Evolutionary conservation across 192 early-diverging fungal species (phyloP), one percentile per base, ranked within the genome.

Genomic region (Coemansia sp.): DNA sequence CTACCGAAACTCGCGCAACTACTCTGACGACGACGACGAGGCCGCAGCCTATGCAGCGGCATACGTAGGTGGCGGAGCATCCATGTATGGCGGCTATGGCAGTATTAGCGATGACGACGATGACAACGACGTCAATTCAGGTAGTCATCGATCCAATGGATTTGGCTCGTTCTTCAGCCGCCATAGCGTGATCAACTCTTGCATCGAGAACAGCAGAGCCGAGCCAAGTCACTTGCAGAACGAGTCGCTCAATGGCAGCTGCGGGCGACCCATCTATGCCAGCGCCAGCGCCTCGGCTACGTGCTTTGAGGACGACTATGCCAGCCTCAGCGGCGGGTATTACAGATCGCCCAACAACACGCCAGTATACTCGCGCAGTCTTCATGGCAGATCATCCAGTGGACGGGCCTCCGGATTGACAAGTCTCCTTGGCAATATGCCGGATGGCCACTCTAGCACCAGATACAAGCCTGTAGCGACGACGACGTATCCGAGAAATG

Each of bases 21-120:
- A 73, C 43, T 69, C 55, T 17, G 76, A 78, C 66, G 63, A 64
- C 30, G 79, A 82, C 63, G 69, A 68, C 17, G 69, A 72, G 43
- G 76, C 71, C 9, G 75, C 72, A 1, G 80, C 80, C 10, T 64
- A 73, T 67, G 80, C 80, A 4, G 72, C 75, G 3, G 80, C 69
- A 10, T 82, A 74, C 42, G 68, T 65, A 26, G 55, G 55, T 7
- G 75, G 80, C 59, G 69, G 74, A 4, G 58, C 69, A 9, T 75
- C 73, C 21, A 14, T 80, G 19, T 60, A 63, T 40, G 57, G 75
- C 62, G 66, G 62, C 30, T 82, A 82, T 44, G 64, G 80, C 32
- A 43, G 62, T 26, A 50, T 64, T 28, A 76, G 74, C 44, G 69
- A 74, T 62, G 68, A 82, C 14, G 57, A 70, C 39, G 63, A 64